A percentile compares a stretch with the other conserved stretches of the same genome.
Conservation (phyloP, 2,329 filamentous ascomycete species). For the Pseudopithomyces chartarum region DNA sequence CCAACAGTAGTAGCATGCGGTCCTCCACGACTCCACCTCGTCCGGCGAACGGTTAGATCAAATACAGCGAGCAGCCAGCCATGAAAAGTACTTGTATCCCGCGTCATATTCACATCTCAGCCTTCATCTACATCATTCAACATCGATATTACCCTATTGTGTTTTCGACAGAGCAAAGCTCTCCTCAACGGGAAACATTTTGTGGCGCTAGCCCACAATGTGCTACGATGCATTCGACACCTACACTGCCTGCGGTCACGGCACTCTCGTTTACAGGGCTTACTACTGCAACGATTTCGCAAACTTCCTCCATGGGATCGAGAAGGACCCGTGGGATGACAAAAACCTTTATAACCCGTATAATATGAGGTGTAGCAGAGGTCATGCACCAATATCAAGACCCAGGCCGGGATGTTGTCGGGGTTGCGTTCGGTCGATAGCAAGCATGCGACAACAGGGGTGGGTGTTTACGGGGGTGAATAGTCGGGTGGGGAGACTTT, state of each 20-base stretch:
- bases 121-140: too few species aligned
- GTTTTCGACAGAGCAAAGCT: too few species aligned
- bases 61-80: too few species aligned
- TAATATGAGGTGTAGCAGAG: neutral
- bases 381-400: too few species aligned
- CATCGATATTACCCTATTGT: too few species aligned
- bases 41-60: too few species aligned
- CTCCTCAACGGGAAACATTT: too few species aligned
- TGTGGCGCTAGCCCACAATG: neutral
- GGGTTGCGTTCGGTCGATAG: neutral
- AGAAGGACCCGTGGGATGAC: neutral
- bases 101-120: too few species aligned
- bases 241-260: neutral
- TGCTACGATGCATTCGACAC: neutral
- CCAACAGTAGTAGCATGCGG: too few species aligned
- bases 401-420: neutral
- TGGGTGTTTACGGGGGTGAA: neutral
- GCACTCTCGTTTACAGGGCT: neutral
- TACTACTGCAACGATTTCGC: neutral
- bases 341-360: neutral
- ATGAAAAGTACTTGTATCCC: too few species aligned
- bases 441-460: neutral
- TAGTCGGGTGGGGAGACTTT: neutral
- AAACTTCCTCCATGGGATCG: neutral
- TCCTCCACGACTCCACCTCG: too few species aligned